A percentile compares a stretch with the other conserved stretches of the same genome.
Conservation (phyloP, 108 stramenopile genomes). For the Nannochloropsis oceanica region DNA sequence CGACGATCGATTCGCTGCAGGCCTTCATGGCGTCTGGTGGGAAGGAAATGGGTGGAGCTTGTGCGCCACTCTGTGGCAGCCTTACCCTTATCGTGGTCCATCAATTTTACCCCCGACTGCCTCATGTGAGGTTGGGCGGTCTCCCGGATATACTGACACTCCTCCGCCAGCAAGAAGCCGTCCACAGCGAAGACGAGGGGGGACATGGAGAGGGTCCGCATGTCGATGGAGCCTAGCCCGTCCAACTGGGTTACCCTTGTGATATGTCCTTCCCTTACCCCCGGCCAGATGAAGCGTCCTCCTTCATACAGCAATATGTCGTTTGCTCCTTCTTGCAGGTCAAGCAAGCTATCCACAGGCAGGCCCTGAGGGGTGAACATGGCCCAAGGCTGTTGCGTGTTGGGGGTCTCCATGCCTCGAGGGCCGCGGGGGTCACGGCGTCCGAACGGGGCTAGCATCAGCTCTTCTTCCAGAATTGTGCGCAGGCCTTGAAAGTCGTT, state of each 20-base stretch:
- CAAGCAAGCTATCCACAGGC: background rate
- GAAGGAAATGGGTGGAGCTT: constrained; percentile 54
- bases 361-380: background rate
- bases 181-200: constrained; percentile 41
- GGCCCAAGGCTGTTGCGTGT: background rate
- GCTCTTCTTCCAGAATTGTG: background rate
- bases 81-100: constrained; percentile 64
- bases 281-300: constrained; percentile 33
- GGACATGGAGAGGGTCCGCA: constrained; percentile 27
- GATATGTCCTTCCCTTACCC: constrained; percentile 25
- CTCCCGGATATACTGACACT: constrained; percentile 55
- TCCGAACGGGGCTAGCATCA: background rate
- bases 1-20: constrained; percentile 46
- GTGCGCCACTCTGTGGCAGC: constrained; percentile 71
- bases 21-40: constrained; percentile 19
- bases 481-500: background rate
- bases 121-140: constrained; percentile 48
- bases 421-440: background rate
- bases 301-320: constrained; percentile 2
- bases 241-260: constrained; percentile 9
- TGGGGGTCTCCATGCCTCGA: background rate
- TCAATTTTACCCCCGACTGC: constrained; percentile 54
- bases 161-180: constrained; percentile 52
- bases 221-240: constrained; percentile 16
- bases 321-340: background rate